Evolutionary conservation across 495 filamentous ascomycete genomes (phyloP), one percentile per base, ranked within the genome.

Genomic region (Xylaria intraflava): DNA sequence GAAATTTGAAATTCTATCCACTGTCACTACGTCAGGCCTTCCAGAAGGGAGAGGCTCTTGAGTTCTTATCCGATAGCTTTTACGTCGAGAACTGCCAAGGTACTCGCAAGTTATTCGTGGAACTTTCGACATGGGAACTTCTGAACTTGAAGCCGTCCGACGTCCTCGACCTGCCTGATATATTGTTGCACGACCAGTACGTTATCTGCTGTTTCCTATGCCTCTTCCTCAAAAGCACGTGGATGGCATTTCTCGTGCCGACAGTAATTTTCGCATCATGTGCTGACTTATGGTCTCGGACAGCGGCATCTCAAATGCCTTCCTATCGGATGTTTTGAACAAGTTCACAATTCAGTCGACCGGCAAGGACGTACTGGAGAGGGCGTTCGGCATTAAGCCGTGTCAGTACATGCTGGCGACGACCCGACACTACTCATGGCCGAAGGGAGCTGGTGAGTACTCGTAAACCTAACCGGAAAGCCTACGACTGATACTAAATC

Each of bases 1-100:
- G 74, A 12, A 78, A 76, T 35, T 56, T 78, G 35, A 78, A 77
- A 38, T 77, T 73, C 57, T 78, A 76, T 48, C 72, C 75, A 1
- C 58, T 74, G 24, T 66, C 74, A 5, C 49, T 78, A 20, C 44
- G 53, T 3, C 50, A 60, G 19, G 72, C 75, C 6, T 72, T 76
- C 46, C 52, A 64, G 20, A 58, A 65, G 16, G 54, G 56, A 6
- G 58, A 65, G n/a, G 50, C 50, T 0, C 57, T 77, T 11, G 35
- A 60, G 0, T 71, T 70, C 58, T 49, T 75, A 20, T 50, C 60
- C 9, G 45, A 61, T n/a, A 41, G 33, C 7, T 75, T 78, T 57
- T 52, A 49, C 36, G 62, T 75, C 9, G 39, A 61, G 12, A 71
- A 70, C 2, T 72, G 67, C 40, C 46, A 62, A 16, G 69, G 68